Evolutionary conservation across 768 basidiomycete genomes (phyloP), one percentile per base, ranked within the genome.

Genomic region (Suillus subalutaceus): DNA sequence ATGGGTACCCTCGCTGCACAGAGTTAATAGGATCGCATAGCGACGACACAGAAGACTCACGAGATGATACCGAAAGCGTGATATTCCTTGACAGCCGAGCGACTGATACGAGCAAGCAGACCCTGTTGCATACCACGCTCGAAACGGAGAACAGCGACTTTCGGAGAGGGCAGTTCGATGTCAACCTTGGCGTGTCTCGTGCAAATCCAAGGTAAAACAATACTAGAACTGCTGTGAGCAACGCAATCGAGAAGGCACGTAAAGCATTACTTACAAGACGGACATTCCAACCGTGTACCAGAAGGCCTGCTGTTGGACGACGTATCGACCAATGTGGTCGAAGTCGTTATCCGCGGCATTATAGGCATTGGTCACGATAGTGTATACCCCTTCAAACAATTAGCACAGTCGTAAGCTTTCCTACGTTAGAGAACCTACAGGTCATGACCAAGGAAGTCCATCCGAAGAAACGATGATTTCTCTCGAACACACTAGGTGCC

Each of bases 111-210:
- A 26, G 88, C 88, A 41, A 93, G 81, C 37, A 93, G 81, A 65
- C 91, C 91, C 74, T 93, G 92, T 73, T 92, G 91, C 90, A 93
- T 93, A 61, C 92, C 91, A 71, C 91, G 87, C 75, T 87, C 82
- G 78, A 93, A 92, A 40, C 90, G 89, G 71, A 93, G 81, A 67
- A 93, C 83, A 7, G 90, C 92, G 8, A 91, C 91, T 74, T 92
- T 93, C 20, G 88, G 82, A 18, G 91, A 93, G 37, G 91, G 91
- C 90, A 93, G 80, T 72, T 93, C 90, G 62, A 93, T 86, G 65
- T 92, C 90, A 37, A 93, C 88, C 50, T 79, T 79, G 7, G 92
- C 92, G 75, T 89, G 85, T 55, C 92, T 82, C 40, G 91, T 86
- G 71, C 89, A 90, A 65, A 88, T 83, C 91, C 91, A 93, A 30